Conservation (phyloP, 176 grass and related monocot species). For the Hyparrhenia diplandra region DNA sequence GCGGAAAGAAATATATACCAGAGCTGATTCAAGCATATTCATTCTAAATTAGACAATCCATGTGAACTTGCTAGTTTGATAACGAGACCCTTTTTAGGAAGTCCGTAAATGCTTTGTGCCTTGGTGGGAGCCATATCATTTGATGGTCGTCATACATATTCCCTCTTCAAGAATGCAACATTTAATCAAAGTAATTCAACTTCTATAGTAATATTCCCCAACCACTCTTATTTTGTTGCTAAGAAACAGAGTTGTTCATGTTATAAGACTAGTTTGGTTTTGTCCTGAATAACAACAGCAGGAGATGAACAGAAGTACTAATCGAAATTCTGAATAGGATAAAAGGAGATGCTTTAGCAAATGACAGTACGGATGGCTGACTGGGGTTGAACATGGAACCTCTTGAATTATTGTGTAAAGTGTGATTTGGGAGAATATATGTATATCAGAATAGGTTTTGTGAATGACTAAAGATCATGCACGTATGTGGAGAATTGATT, state of each 20-base stretch:
- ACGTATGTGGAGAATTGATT: constrained; percentile 67
- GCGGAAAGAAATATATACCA: constrained; percentile 2
- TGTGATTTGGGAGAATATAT: constrained; percentile 68
- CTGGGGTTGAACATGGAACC: constrained; percentile 59
- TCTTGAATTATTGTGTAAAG: constrained; percentile 85
- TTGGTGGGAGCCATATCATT: constrained; percentile 9
- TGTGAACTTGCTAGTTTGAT: constrained; percentile 11
- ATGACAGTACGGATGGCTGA: constrained; percentile 23
- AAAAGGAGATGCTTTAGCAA: constrained; percentile 22
- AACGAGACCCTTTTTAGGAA: background rate
- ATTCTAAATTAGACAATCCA: constrained; percentile 2
- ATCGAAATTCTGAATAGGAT: constrained; percentile 23
- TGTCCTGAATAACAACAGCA: constrained; percentile 6
- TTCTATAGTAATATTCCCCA: constrained; percentile 12
- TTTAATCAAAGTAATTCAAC: background rate
- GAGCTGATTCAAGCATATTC: background rate
- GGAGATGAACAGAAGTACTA: constrained; percentile 11
- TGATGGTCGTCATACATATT: background rate
- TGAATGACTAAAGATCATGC: constrained; percentile 45
- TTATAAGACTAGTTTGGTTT: constrained; percentile 3
- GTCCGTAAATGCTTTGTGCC: background rate
- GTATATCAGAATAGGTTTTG: constrained; percentile 54
- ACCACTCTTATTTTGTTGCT: background rate
- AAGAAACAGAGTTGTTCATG: background rate
- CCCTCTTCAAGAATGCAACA: background rate